Percentiles rank a stretch among this genome's conserved stretches.
Conservation (phyloP, 2,329 filamentous ascomycete species). For the Penicillium paneum region DNA sequence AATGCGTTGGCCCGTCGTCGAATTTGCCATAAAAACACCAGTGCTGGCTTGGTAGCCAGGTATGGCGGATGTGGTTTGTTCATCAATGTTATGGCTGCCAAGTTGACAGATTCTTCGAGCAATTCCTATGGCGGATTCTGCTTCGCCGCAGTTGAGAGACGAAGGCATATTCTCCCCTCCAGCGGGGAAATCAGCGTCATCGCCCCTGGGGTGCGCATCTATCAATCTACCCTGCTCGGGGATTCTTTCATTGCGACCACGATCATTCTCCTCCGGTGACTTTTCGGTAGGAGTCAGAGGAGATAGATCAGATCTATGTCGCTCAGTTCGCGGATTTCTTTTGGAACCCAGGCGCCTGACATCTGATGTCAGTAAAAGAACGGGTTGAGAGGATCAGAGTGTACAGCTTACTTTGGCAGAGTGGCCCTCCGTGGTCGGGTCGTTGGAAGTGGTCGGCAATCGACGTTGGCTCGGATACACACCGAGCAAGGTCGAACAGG, state of each 20-base stretch:
- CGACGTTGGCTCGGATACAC: conserved; percentile 30
- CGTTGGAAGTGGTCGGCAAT: conserved; percentile 14
- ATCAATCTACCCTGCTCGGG: not conserved
- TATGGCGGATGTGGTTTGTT: conserved; percentile 35
- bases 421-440: conserved; percentile 1
- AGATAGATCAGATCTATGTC: not conserved
- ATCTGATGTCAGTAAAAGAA: not conserved
- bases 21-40: conserved; percentile 3
- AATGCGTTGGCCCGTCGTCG: conserved; percentile 18
- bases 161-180: not conserved
- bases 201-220: not conserved
- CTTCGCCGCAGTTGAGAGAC: conserved; percentile 26
- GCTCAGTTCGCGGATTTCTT: not conserved
- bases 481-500: conserved; percentile 34
- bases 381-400: not conserved
- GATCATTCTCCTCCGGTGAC: not conserved
- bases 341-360: not conserved
- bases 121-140: conserved; percentile 37
- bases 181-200: not conserved
- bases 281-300: not conserved
- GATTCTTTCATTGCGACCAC: not conserved
- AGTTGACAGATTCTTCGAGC: conserved; percentile 33
- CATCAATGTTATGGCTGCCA: conserved; percentile 27
- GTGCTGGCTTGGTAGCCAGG: conserved; percentile 28
- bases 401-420: conserved; percentile 11